Evolutionary conservation across 2,329 filamentous ascomycete genomes (phyloP), one percentile per base, ranked within the genome.

Genomic region (Aureobasidium lini): DNA sequence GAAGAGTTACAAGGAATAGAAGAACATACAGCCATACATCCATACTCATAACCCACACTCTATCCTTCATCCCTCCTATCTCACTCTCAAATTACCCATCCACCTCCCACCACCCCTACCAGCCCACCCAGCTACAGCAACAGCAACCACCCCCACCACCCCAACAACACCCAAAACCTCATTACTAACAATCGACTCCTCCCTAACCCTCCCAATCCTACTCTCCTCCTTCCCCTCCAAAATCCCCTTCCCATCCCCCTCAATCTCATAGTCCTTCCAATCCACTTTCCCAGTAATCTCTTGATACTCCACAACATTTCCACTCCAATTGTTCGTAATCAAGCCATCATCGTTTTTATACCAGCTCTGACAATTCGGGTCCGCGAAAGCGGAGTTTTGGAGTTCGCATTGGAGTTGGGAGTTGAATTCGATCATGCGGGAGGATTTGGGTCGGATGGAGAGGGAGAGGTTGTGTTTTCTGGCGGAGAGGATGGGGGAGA

Each of bases 291-390:
- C 66, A 54, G 78, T 62, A 62, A 72, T 62, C 52, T 78, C 72
- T 69, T 84, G 82, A 66, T 84, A 85, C 47, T 80, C 75, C 0
- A 84, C 65, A 6, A 81, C 82, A 0, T 76, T 82, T 0, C 79
- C 60, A 10, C 63, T 69, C 76, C 81, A 84, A 64, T 84, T 84
- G 61, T 84, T 83, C 5, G 80, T 83, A 63, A 84, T 81, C 40
- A 74, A 63, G 0, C 81, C 81, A 0, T 77, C 74, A 0, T 74
- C 73, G 23, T 76, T 79, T 71, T 83, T 84, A 18, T 60, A 60
- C 81, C 82, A 84, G 47, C 72, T 76, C 16, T 73, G 73, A 63
- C 81, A 84, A 28, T 75, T 77, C 0, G 78, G 77, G 62, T 83
- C 80, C 3, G 80, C 80, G 64, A 84, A 84, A 7, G 72, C 73